phyloP scores from a whole-genome alignment of 1,284 basidiomycete species.

The Papiliotrema flavescens region DNA sequence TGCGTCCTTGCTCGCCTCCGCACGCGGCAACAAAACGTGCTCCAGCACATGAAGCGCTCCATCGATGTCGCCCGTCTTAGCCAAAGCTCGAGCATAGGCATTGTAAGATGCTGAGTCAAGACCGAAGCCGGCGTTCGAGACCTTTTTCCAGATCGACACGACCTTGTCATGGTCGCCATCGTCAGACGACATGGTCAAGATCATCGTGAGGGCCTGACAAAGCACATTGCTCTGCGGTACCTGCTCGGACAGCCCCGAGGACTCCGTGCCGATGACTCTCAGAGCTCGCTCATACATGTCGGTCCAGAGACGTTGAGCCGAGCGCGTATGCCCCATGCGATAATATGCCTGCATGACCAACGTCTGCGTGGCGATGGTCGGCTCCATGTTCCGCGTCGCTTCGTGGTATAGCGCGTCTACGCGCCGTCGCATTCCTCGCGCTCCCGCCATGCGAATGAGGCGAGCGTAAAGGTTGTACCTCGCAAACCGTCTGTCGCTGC shows the following conservation, averaged over 20 bases:
- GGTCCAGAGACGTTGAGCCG: background rate
- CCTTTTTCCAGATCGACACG: slow-evolving; percentile 63
- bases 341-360: background rate
- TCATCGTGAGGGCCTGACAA: slow-evolving; percentile 77
- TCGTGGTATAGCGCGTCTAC: background rate
- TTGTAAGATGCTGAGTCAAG: slow-evolving; percentile 96
- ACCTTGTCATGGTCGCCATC: slow-evolving; percentile 64
- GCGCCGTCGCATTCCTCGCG: background rate
- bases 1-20: too few relatives aligned
- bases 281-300: background rate
- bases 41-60: slow-evolving; percentile 82
- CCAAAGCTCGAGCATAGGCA: slow-evolving; percentile 68
- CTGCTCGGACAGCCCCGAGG: background rate
- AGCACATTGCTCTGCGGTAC: slow-evolving; percentile 55
- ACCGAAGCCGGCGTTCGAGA: slow-evolving; percentile 66
- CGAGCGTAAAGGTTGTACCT: too few relatives aligned
- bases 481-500: background rate
- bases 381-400: background rate
- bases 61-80: slow-evolving; percentile 72
- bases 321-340: background rate
- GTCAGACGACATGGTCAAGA: slow-evolving; percentile 70
- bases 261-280: background rate
- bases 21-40: slow-evolving; percentile 65
- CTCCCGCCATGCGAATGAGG: background rate
- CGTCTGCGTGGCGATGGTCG: background rate